Evolutionary conservation across 371 early-diverging fungal genomes (phyloP).

Genomic region (Amoeboaphelidium protococcarum): DNA sequence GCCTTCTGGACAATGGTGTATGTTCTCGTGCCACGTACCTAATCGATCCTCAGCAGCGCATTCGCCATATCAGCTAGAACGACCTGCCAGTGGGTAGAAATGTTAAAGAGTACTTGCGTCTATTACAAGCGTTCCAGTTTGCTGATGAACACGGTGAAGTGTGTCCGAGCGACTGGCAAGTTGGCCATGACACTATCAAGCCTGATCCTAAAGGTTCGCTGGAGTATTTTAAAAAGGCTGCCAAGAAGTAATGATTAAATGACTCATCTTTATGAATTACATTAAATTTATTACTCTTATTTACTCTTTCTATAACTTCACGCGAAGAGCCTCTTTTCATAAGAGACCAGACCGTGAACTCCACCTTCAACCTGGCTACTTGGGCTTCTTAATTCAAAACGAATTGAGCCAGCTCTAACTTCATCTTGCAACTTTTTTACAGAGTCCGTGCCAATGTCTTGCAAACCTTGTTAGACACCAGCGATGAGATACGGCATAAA

Average conservation of each 20-base stretch:
- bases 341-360: constrained; percentile 71
- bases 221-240: not conserved
- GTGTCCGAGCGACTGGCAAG: constrained; percentile 1
- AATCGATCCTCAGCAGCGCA: constrained; percentile 5
- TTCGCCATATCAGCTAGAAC: constrained; percentile 6
- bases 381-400: constrained; percentile 79
- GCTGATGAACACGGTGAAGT: constrained; percentile 7
- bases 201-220: not conserved
- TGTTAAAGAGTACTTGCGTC: constrained; percentile 9
- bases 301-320: too few relatives aligned
- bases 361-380: constrained; percentile 89
- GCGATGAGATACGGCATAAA: constrained; percentile 65
- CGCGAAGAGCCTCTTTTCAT: constrained; percentile 41
- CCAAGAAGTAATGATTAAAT: too few relatives aligned
- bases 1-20: not conserved
- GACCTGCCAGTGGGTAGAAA: constrained; percentile 12
- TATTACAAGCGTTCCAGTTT: constrained; percentile 9
- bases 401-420: constrained; percentile 37
- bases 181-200: not conserved
- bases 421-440: constrained; percentile 30
- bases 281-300: too few relatives aligned
- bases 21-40: constrained; percentile 8
- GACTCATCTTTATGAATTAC: too few relatives aligned
- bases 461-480: constrained; percentile 84
- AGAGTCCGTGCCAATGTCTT: constrained; percentile 66